Evolutionary conservation across 2,329 filamentous ascomycete genomes (phyloP).

Genomic region (Fusarium sulawesiense): DNA sequence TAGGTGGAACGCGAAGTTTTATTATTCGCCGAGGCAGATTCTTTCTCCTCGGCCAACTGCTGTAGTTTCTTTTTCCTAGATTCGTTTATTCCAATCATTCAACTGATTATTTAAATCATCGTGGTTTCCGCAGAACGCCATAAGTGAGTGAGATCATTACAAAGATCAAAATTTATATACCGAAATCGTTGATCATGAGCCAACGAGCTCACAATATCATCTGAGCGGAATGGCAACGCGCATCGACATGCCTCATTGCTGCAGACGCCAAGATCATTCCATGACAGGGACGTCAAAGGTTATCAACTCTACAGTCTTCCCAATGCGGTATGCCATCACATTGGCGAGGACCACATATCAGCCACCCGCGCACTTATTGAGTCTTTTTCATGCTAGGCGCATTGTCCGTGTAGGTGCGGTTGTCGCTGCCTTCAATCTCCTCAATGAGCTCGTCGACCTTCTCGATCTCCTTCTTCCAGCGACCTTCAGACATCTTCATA

Average conservation of each 20-base stretch:
- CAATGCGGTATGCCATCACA: background rate
- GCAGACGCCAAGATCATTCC: background rate
- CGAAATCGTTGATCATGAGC: conserved; percentile 3
- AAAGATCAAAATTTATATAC: conserved; percentile 37
- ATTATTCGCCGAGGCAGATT: conserved; percentile 28
- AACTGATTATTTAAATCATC: conserved; percentile 30
- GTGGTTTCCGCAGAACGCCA: conserved; percentile 29
- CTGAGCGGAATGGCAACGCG: background rate
- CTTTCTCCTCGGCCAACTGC: conserved; percentile 7
- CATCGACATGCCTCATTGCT: background rate
- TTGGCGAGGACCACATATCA: background rate
- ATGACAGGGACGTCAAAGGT: background rate
- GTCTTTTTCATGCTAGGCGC: conserved; percentile 59
- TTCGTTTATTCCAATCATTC: conserved; percentile 38
- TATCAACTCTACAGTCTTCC: background rate
- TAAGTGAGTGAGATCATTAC: conserved; percentile 29
- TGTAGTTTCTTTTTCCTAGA: conserved; percentile 23
- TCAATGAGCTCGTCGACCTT: conserved; percentile 73
- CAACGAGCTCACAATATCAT: background rate
- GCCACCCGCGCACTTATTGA: conserved; percentile 19
- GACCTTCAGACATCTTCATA: conserved; percentile 82
- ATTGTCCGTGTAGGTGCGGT: conserved; percentile 57
- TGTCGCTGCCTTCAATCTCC: conserved; percentile 72
- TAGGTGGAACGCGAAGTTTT: conserved; percentile 32
- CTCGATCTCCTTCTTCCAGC: conserved; percentile 80